A percentile compares a stretch with the other conserved stretches of the same genome.
Evolutionary conservation across 257 asterid genomes (phyloP).

Genomic region (Nicotiana knightiana): DNA sequence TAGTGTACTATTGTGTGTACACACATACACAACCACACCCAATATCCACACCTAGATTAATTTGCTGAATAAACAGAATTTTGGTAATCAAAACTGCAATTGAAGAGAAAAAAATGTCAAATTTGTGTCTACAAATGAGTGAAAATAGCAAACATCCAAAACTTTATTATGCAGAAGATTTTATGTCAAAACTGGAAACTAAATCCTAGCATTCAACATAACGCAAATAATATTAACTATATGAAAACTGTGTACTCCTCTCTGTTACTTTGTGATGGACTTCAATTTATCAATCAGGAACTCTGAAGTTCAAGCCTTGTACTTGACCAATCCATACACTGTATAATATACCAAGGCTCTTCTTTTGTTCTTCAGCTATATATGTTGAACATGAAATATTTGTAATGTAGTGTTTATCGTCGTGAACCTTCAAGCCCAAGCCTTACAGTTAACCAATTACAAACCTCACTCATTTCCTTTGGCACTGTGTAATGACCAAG

Average conservation of each 20-base stretch:
- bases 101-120: not conserved
- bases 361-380: not conserved
- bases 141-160: conserved; percentile 6
- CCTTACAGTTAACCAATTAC: conserved; percentile 65
- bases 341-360: conserved; percentile 72
- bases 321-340: conserved; percentile 51
- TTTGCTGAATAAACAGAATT: not conserved
- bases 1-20: not conserved
- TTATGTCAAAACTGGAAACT: conserved; percentile 9
- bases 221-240: not conserved
- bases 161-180: conserved; percentile 12
- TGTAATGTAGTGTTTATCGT: conserved; percentile 1
- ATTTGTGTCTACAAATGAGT: not conserved
- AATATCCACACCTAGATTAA: not conserved
- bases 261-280: not conserved
- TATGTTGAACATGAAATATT: not conserved
- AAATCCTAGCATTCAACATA: conserved; percentile 4
- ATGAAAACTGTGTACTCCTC: not conserved
- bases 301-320: conserved; percentile 46
- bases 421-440: conserved; percentile 46
- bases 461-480: conserved; percentile 82
- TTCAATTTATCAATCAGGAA: conserved; percentile 14
- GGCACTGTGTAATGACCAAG: conserved; percentile 90
- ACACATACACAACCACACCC: not conserved
- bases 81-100: not conserved